These are phyloP conservation scores for Bipolaris gigantea DNA, from an alignment of 2,329 filamentous ascomycete genomes.

Conservation along the genomic window DNA sequence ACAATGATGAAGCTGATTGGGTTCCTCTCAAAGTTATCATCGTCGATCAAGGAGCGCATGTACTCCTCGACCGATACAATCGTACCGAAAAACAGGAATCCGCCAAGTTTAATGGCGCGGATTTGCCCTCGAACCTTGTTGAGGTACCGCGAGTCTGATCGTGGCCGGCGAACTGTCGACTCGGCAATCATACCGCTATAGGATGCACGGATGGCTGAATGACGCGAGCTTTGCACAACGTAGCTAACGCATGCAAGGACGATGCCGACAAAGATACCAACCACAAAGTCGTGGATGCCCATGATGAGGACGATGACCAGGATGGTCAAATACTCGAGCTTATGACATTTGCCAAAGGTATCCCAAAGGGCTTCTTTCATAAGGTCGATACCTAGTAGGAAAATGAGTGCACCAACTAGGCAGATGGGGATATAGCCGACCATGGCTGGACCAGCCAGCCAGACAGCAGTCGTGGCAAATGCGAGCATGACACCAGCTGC, in stretches of 20 bases:
- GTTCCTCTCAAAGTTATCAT: slow-evolving; percentile 73
- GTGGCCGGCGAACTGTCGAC: slow-evolving; percentile 89
- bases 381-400: slow-evolving; percentile 89
- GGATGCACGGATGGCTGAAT: slow-evolving; percentile 85
- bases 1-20: slow-evolving; percentile 90
- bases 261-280: slow-evolving; percentile 90
- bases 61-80: slow-evolving; percentile 93
- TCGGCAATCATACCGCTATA: slow-evolving; percentile 87
- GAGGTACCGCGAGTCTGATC: slow-evolving; percentile 84
- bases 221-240: slow-evolving; percentile 86
- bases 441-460: slow-evolving; percentile 81
- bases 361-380: slow-evolving; percentile 85
- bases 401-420: slow-evolving; percentile 95
- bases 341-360: slow-evolving; percentile 84
- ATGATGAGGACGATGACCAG: slow-evolving; percentile 90
- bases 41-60: slow-evolving; percentile 79
- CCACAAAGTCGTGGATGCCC: slow-evolving; percentile 95
- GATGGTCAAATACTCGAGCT: slow-evolving; percentile 86
- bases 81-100: slow-evolving; percentile 97
- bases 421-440: slow-evolving; percentile 96
- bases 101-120: slow-evolving; percentile 85
- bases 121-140: slow-evolving; percentile 85
- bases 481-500: slow-evolving; percentile 86
- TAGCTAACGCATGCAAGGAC: slow-evolving; percentile 88
- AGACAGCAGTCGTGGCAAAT: slow-evolving; percentile 73